Evolutionary conservation across 176 grass and related monocot species (phyloP).

Genomic region (Carex parvula): DNA sequence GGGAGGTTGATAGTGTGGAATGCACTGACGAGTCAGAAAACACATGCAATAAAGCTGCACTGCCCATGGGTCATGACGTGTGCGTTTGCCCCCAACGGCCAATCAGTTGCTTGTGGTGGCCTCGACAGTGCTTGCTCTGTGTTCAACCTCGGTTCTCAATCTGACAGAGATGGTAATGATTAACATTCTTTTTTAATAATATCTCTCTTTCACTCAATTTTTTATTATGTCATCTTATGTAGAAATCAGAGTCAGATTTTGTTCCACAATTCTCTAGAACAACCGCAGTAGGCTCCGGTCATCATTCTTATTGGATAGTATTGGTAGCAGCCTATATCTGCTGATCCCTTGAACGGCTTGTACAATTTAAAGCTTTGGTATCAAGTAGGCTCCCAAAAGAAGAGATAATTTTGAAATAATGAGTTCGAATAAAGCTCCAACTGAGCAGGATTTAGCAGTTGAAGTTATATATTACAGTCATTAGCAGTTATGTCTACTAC

Average conservation of each 20-base stretch:
- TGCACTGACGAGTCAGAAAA: conserved; percentile 98
- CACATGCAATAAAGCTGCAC: conserved; percentile 94
- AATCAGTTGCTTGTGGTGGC: conserved; percentile 94
- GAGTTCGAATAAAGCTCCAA: background rate
- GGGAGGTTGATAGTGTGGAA: conserved; percentile 98
- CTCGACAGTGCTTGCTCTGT: conserved; percentile 98
- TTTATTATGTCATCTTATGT: conserved; percentile 3
- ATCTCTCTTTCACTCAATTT: background rate
- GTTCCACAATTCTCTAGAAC: background rate
- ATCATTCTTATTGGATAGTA: background rate
- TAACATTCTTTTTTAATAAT: background rate
- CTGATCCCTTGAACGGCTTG: background rate
- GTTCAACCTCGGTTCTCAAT: conserved; percentile 88
- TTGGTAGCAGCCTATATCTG: background rate
- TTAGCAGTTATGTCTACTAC: background rate
- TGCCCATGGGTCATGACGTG: conserved; percentile 98
- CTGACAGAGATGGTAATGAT: conserved; percentile 63
- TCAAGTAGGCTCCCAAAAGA: background rate
- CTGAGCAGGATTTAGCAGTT: background rate
- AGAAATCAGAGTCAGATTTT: background rate
- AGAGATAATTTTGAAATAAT: background rate
- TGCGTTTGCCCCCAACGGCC: conserved; percentile 93
- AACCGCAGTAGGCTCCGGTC: background rate
- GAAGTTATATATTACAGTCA: background rate
- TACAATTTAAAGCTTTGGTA: background rate